phyloP scores from a whole-genome alignment of 2,329 filamentous ascomycete genomes.

The Bipolaris bicolor region DNA sequence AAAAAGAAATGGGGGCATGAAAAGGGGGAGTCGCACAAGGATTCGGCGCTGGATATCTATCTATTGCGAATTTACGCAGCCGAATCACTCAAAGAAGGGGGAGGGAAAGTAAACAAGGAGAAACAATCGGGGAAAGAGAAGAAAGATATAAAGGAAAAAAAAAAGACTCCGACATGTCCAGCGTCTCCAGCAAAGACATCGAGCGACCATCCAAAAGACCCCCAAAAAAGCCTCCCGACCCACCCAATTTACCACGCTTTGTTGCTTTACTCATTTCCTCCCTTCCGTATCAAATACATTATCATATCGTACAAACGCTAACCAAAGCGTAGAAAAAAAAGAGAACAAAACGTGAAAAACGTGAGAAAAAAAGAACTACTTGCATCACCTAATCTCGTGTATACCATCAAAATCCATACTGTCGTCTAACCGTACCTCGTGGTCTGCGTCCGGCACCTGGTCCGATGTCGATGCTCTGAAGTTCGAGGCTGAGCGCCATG shows the following conservation, averaged over 20 bases:
- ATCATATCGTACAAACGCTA: slow-evolving; percentile 17
- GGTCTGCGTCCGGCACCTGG: slow-evolving; percentile 32
- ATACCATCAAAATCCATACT: slow-evolving; percentile 20
- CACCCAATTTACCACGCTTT: neutral
- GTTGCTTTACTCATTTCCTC: too few relatives aligned
- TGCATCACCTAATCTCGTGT: neutral
- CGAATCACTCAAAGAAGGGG: neutral
- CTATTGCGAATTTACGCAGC: slow-evolving; percentile 1
- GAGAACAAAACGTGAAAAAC: neutral
- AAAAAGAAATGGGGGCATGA: neutral
- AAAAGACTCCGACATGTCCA: slow-evolving; percentile 11
- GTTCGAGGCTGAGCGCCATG: slow-evolving; percentile 71
- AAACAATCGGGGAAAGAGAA: neutral
- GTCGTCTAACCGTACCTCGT: slow-evolving; percentile 19
- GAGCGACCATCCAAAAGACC: slow-evolving; percentile 1
- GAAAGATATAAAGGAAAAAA: neutral
- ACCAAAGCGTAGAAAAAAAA: slow-evolving; percentile 1
- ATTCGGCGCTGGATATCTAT: slow-evolving; percentile 5
- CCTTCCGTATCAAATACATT: neutral
- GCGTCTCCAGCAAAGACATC: slow-evolving; percentile 9
- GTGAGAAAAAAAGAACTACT: neutral
- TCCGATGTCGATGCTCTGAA: slow-evolving; percentile 61
- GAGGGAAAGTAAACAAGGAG: neutral
- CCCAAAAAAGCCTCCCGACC: neutral
- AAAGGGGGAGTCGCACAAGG: neutral